phyloP scores from a whole-genome alignment of 768 basidiomycete genomes.

The Tulasnella sp. region DNA sequence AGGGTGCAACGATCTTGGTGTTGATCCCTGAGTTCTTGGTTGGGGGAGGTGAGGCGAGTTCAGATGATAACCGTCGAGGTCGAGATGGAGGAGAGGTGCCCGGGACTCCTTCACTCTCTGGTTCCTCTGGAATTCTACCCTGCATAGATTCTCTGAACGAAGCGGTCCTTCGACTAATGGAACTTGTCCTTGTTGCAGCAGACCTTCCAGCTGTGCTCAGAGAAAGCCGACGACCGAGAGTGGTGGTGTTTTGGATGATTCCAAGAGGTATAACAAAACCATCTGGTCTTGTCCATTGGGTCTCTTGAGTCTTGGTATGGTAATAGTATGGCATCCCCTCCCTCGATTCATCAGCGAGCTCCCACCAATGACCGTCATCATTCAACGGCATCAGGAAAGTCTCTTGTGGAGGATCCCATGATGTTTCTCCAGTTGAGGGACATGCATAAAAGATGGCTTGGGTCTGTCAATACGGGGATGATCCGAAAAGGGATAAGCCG shows the following conservation, averaged over 20 bases:
- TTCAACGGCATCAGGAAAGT: constrained; percentile 52
- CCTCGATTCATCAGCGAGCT: constrained; percentile 70
- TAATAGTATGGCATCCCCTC: constrained; percentile 86
- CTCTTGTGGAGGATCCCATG: constrained; percentile 81
- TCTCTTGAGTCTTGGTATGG: constrained; percentile 81
- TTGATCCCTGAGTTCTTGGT: constrained; percentile 8
- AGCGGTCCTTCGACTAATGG: constrained; percentile 4
- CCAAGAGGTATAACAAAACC: constrained; percentile 87
- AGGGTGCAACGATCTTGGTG: constrained; percentile 1
- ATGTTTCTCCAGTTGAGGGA: constrained; percentile 76
- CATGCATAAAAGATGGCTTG: constrained; percentile 74
- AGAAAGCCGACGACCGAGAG: constrained; percentile 16
- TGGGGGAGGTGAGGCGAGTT: constrained; percentile 9
- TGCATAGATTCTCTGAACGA: constrained; percentile 1
- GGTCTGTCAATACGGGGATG: constrained; percentile 25
- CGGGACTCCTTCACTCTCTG: too few relatives aligned
- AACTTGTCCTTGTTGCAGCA: constrained; percentile 1
- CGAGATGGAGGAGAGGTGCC: background rate
- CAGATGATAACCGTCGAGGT: background rate
- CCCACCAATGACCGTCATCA: constrained; percentile 91
- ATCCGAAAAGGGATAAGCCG: background rate
- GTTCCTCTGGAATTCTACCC: constrained; percentile 12
- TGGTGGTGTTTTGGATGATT: constrained; percentile 44
- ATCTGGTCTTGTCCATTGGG: constrained; percentile 82
- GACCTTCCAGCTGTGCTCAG: constrained; percentile 9